Conservation (phyloP, 345 rosid species). For the Gossypium herbaceum region DNA sequence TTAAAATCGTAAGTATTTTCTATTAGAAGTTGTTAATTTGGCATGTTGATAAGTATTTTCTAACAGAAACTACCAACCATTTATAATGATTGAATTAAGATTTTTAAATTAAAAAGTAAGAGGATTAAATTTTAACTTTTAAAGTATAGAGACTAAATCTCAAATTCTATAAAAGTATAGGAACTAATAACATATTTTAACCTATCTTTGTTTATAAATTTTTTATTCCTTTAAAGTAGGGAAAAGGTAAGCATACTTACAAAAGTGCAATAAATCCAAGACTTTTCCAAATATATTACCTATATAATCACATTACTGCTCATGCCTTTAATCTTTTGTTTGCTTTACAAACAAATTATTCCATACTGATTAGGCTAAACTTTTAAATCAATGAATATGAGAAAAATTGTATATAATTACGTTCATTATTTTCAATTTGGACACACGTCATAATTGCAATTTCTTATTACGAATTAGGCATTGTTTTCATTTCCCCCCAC, state of each 20-base stretch:
- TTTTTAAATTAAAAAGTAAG: no score
- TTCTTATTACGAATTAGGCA: not conserved
- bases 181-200: not conserved
- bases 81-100: no score
- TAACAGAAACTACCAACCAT: no score
- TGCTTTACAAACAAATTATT: slow-evolving; percentile 3
- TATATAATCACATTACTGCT: not conserved
- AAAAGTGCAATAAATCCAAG: not conserved
- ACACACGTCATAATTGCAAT: not conserved
- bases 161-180: not conserved
- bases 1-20: no score
- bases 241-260: not conserved
- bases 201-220: no score
- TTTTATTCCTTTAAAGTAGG: no score
- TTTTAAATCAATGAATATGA: not conserved
- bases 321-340: not conserved
- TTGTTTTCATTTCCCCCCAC: not conserved
- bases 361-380: not conserved
- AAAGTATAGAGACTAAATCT: no score
- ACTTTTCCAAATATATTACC: not conserved
- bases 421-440: not conserved
- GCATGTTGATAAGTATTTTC: no score
- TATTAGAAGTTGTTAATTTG: no score
- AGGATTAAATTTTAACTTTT: no score
- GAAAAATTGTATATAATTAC: not conserved